These are phyloP conservation scores for Nicotiana attenuata DNA, from an alignment of 257 asterid species.

Conservation along the genomic window DNA sequence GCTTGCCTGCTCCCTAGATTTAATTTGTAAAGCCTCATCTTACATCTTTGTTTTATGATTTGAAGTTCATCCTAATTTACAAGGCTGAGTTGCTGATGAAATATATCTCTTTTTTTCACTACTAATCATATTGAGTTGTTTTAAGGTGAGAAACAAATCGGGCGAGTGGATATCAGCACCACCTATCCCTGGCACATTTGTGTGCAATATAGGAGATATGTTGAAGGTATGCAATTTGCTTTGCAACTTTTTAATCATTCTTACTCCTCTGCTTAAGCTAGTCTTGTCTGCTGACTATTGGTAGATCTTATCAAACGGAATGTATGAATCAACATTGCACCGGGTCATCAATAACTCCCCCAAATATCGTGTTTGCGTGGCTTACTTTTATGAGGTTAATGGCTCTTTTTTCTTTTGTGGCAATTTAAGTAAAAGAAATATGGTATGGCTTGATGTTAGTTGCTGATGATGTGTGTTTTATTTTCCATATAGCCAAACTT, in stretches of 20 bases:
- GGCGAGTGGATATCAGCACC: conserved; percentile 90
- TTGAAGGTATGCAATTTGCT: conserved; percentile 42
- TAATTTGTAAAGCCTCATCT: not conserved
- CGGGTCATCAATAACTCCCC: conserved; percentile 64
- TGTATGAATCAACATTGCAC: conserved; percentile 82
- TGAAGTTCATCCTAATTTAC: not conserved
- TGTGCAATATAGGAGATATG: conserved; percentile 94
- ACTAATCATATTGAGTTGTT: not conserved
- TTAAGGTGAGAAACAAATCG: conserved; percentile 63
- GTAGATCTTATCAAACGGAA: conserved; percentile 72
- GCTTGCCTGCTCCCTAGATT: not conserved
- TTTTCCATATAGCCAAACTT: conserved; percentile 54
- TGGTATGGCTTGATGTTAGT: not conserved
- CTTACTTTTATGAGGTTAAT: conserved; percentile 79
- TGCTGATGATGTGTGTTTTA: not conserved
- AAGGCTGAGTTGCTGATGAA: not conserved
- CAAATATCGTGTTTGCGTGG: conserved; percentile 71
- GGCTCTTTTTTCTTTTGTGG: not conserved
- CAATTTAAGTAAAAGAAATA: not conserved
- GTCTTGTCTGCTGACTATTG: not conserved
- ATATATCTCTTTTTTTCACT: not conserved
- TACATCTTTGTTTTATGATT: not conserved
- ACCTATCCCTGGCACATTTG: conserved; percentile 80
- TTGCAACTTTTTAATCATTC: not conserved
- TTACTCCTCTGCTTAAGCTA: not conserved